These are phyloP conservation scores for Ascochyta clinopodiicola DNA, from an alignment of 2,329 filamentous ascomycete genomes.

Conservation along the genomic window DNA sequence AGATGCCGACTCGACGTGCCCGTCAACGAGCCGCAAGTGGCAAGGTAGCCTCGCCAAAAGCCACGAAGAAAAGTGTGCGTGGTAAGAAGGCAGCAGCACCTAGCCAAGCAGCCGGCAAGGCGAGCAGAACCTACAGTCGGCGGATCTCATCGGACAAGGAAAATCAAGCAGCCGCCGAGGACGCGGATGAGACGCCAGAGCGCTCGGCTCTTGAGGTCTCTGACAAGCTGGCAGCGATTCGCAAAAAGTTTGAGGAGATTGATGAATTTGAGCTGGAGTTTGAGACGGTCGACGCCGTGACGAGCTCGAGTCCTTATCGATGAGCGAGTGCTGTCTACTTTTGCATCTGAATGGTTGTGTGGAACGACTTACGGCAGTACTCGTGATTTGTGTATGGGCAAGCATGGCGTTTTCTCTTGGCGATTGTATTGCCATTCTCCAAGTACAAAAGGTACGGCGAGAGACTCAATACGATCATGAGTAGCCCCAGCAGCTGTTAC, in stretches of 20 bases:
- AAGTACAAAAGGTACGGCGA: background rate
- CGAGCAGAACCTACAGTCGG: constrained; percentile 42
- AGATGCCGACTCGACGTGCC: constrained; percentile 34
- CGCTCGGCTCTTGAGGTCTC: constrained; percentile 35
- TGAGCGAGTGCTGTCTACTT: constrained; percentile 8
- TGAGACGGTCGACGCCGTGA: constrained; percentile 53
- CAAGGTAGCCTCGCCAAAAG: constrained; percentile 31
- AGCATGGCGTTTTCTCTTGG: constrained; percentile 3
- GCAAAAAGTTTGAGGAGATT: constrained; percentile 58
- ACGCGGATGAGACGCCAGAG: constrained; percentile 35
- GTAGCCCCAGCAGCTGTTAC: background rate
- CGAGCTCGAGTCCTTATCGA: constrained; percentile 52
- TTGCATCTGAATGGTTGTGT: background rate
- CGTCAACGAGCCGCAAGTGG: constrained; percentile 22
- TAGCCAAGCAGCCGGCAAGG: constrained; percentile 28
- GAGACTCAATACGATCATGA: background rate
- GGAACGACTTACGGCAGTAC: background rate
- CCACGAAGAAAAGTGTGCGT: constrained; percentile 32
- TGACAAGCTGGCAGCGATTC: constrained; percentile 51
- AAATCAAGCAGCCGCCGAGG: constrained; percentile 41
- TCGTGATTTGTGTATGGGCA: background rate
- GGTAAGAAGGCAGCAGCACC: constrained; percentile 30
- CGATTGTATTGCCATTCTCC: background rate
- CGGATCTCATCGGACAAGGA: constrained; percentile 53
- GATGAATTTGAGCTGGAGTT: constrained; percentile 60